A percentile compares a stretch with the other conserved stretches of the same genome.
Conservation (phyloP, 129 eudicot genomes). For the Chrysanthemum lavandulifolium region DNA sequence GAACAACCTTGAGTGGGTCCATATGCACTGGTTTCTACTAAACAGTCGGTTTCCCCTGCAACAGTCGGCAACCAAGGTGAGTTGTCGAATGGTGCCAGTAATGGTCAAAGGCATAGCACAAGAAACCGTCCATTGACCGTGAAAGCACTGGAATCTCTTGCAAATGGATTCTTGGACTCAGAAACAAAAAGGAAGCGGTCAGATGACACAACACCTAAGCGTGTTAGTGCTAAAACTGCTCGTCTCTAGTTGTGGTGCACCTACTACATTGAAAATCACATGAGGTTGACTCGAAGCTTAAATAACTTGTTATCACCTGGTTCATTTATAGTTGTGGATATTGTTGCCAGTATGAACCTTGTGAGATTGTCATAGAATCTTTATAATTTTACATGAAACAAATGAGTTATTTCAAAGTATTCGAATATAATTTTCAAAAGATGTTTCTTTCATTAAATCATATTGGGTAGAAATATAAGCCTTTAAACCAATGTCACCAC, state of each 20-base stretch:
- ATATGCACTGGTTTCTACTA: not conserved
- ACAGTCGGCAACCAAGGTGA: not conserved
- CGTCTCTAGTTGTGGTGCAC: conserved; percentile 11
- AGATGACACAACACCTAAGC: conserved; percentile 19
- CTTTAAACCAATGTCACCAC: no score
- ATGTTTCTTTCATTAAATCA: no score
- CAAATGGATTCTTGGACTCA: conserved; percentile 19
- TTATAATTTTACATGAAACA: no score
- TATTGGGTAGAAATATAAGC: no score
- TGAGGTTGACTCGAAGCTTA: conserved; percentile 1
- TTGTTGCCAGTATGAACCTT: no score
- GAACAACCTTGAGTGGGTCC: conserved; percentile 37
- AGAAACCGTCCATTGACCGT: conserved; percentile 52
- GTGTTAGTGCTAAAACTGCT: conserved; percentile 29
- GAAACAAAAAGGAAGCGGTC: conserved; percentile 32
- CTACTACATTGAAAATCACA: not conserved
- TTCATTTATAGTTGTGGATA: not conserved
- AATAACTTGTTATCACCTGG: not conserved
- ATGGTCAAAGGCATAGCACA: conserved; percentile 42
- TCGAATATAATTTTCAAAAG: no score
- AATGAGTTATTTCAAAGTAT: no score
- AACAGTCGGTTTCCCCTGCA: not conserved
- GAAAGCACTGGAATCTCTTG: conserved; percentile 56
- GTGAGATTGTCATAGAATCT: no score
- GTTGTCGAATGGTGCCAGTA: conserved; percentile 3